phyloP scores from a whole-genome alignment of 768 basidiomycete species.

The Pulveroboletus sp. region DNA sequence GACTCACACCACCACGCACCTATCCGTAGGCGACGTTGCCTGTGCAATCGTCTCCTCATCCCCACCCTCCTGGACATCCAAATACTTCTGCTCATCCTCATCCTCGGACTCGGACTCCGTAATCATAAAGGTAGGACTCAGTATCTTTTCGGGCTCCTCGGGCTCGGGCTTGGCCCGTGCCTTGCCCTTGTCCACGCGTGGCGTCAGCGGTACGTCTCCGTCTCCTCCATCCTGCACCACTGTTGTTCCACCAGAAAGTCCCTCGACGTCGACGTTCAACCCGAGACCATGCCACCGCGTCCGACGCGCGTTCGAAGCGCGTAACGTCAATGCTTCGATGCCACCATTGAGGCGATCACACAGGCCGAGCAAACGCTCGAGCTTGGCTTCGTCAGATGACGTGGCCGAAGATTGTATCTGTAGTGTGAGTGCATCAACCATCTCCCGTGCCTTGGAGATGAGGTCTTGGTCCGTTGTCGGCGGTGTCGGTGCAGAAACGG shows the following conservation, averaged over 20 bases:
- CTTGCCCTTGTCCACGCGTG: constrained; percentile 78
- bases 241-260: constrained; percentile 15
- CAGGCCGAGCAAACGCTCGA: constrained; percentile 67
- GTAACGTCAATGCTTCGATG: constrained; percentile 47
- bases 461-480: constrained; percentile 32
- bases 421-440: constrained; percentile 49
- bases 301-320: constrained; percentile 36
- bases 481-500: no score
- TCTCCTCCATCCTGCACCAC: not conserved
- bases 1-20: constrained; percentile 37
- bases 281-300: constrained; percentile 47
- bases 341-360: constrained; percentile 69
- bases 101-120: constrained; percentile 54
- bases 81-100: constrained; percentile 35
- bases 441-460: constrained; percentile 47
- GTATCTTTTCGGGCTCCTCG: constrained; percentile 64
- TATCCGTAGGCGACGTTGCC: constrained; percentile 39
- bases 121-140: constrained; percentile 63
- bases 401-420: constrained; percentile 48
- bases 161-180: constrained; percentile 66
- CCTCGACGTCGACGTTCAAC: constrained; percentile 37
- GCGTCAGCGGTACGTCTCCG: constrained; percentile 46
- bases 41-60: constrained; percentile 12
- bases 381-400: constrained; percentile 48
- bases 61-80: constrained; percentile 39